phyloP scores from a whole-genome alignment of 257 asterid species.

The Primulina tabacum region DNA sequence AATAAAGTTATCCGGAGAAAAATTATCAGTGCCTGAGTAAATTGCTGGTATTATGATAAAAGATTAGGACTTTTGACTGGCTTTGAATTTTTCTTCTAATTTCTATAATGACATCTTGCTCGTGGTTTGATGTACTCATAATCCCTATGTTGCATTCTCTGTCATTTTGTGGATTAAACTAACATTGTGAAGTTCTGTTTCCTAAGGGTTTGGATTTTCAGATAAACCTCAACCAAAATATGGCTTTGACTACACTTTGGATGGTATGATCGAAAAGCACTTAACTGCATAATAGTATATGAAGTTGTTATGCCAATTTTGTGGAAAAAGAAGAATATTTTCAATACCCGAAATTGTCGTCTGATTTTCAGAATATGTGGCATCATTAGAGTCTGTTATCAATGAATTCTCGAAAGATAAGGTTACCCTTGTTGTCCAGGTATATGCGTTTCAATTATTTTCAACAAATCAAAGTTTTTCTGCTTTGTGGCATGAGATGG shows the following conservation, averaged over 20 bases:
- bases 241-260: slow-evolving; percentile 86
- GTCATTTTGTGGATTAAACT: background rate
- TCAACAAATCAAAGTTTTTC: background rate
- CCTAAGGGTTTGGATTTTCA: slow-evolving; percentile 93
- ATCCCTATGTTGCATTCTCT: background rate
- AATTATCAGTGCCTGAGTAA: too few species aligned
- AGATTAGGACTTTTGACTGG: background rate
- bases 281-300: background rate
- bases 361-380: slow-evolving; percentile 62
- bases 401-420: slow-evolving; percentile 52
- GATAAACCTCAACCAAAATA: slow-evolving; percentile 92
- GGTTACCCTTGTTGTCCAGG: slow-evolving; percentile 85
- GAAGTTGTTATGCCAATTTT: slow-evolving; percentile 13
- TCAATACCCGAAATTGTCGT: slow-evolving; percentile 12
- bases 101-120: background rate
- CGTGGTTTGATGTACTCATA: background rate
- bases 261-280: slow-evolving; percentile 42
- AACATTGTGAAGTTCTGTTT: slow-evolving; percentile 18
- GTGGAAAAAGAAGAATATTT: slow-evolving; percentile 4
- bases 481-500: slow-evolving; percentile 10
- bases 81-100: background rate
- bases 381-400: slow-evolving; percentile 62
- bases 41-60: too few species aligned
- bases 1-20: too few species aligned
- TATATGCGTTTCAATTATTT: slow-evolving; percentile 26